Evolutionary conservation across 129 eudicot species (phyloP), one percentile per base, ranked within the genome.

Genomic region (Sambucus nigra): DNA sequence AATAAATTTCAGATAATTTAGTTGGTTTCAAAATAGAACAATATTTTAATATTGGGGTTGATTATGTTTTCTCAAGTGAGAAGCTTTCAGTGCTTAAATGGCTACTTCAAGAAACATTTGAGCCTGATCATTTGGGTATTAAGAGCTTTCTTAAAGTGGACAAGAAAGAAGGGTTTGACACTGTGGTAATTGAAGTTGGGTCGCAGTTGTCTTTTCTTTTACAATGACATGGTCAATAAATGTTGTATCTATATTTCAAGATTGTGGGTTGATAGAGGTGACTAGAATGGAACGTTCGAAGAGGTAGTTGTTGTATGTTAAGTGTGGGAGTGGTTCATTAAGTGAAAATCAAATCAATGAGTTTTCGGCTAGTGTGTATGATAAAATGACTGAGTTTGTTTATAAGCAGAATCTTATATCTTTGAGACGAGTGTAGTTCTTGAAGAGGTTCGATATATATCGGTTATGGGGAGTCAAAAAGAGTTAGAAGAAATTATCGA

Each of bases 181-280:
- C 73, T 1, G 60, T 79, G 52, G 23, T 89, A 5, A 64, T 89
- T 46, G 98, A 89, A 65, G 98, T 89, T 31, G 98, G 98, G 0
- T 94, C 98, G 0, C 64, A 95, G 51, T 68, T 89, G 54, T 89
- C 98, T n/a, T 89, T 89, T 89, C 98, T n/a, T 89, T 89, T 55
- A 85, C 95, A 0, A 89, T 94, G 5, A 89, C 98, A 0, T 89
- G 94, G 94, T 89, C 98, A 51, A 69, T 95, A 1, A 89, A 85
- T 53, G 98, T 88, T n/a, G 98, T 81, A 5, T 89, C 98, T 1
- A 89, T 89, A 31, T 89, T 94, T 42, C 77, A 72, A 44, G 80
- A 94, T 20, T 89, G 98, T 50, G 86, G 98, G 26, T 61, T 89
- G 57, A 73, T 79, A 0, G 98, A 89, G 69, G 76, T 89, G 59